Conservation (phyloP, 768 basidiomycete genomes). For the Phylloporus scabripes region DNA sequence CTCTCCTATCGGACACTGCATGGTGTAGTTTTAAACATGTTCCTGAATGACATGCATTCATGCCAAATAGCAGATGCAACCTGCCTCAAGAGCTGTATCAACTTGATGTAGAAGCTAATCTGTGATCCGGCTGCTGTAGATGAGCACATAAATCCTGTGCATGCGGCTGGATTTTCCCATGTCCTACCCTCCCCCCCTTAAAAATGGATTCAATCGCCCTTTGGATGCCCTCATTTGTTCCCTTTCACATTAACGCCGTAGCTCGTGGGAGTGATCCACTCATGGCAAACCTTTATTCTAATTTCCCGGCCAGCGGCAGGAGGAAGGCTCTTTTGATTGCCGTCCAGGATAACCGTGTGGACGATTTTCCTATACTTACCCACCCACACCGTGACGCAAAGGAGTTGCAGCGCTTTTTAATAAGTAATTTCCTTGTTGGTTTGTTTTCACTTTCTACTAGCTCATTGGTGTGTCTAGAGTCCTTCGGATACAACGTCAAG, state of each 20-base stretch:
- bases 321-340: constrained; percentile 25
- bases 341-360: constrained; percentile 4
- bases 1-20: constrained; percentile 7
- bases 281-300: constrained; percentile 6
- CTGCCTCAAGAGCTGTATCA: not conserved
- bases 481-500: constrained; percentile 41
- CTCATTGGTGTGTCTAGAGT: constrained; percentile 21
- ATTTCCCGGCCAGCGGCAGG: not conserved
- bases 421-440: constrained; percentile 11
- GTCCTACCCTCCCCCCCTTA: no score
- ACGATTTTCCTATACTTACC: not conserved
- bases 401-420: constrained; percentile 14
- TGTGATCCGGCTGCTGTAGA: not conserved
- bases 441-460: not conserved
- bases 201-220: not conserved
- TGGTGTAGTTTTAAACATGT: constrained; percentile 3
- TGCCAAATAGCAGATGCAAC: not conserved
- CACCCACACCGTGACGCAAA: constrained; percentile 16
- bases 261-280: not conserved
- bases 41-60: not conserved
- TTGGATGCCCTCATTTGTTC: not conserved
- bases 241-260: not conserved
- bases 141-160: not conserved
- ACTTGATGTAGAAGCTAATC: not conserved
- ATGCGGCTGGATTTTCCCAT: not conserved